phyloP scores from a whole-genome alignment of 2,329 filamentous ascomycete genomes.

The Claviceps quebecensis region DNA sequence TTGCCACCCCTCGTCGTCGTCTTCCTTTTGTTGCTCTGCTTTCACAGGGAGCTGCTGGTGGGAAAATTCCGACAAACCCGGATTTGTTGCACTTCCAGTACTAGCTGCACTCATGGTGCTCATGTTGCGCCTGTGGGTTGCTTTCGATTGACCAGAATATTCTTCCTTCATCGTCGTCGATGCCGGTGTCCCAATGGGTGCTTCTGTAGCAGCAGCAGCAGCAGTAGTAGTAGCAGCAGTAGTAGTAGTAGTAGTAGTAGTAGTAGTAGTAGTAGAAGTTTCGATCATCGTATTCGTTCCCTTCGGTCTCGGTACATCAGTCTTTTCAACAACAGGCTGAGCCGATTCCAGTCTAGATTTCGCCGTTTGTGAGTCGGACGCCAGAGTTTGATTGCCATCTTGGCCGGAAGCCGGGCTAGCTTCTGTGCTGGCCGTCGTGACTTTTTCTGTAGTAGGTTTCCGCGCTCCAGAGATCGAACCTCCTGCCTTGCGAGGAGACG shows the following conservation, averaged over 20 bases:
- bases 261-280: neutral
- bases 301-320: neutral
- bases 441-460: neutral
- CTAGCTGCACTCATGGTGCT: conserved; percentile 23
- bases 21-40: conserved; percentile 35
- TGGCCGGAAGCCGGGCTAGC: neutral
- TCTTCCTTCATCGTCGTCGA: neutral
- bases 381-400: neutral
- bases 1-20: conserved; percentile 68
- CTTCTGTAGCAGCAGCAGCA: neutral
- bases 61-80: conserved; percentile 66
- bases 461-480: neutral
- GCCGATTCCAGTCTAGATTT: neutral
- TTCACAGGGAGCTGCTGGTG: conserved; percentile 62
- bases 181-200: neutral
- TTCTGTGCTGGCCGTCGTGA: neutral
- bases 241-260: neutral
- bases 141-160: conserved; percentile 4
- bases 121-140: conserved; percentile 21
- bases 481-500: neutral
- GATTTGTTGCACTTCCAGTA: conserved; percentile 7
- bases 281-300: neutral
- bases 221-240: neutral
- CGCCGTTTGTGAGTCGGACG: neutral
- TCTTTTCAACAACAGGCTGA: conserved; percentile 1